Conservation (phyloP, 1,284 basidiomycete genomes). For the Malassezia japonica region DNA sequence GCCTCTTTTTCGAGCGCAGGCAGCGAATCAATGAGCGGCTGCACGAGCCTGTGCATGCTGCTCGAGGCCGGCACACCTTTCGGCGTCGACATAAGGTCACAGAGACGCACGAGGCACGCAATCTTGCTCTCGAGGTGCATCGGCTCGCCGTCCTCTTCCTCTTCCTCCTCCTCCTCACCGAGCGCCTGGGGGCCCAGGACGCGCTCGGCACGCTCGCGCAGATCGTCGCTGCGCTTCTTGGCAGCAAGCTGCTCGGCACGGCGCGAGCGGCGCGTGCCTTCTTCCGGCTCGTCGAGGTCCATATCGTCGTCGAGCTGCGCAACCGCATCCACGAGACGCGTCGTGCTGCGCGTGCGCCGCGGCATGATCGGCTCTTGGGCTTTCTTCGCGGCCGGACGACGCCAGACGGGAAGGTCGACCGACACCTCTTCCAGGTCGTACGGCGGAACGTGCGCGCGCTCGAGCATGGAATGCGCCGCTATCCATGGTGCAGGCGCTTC, state of each 20-base stretch:
- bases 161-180: background rate
- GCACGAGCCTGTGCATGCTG: slow-evolving; percentile 6
- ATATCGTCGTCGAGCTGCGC: slow-evolving; percentile 1
- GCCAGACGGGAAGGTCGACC: background rate
- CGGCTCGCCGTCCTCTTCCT: background rate
- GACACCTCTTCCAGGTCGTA: slow-evolving; percentile 2
- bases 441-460: background rate
- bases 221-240: background rate
- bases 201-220: slow-evolving; percentile 1
- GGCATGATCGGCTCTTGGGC: background rate
- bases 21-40: slow-evolving; percentile 1
- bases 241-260: slow-evolving; percentile 8
- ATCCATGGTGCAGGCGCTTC: slow-evolving; percentile 7
- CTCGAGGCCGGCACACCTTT: background rate
- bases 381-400: background rate
- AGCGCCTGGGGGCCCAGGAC: background rate
- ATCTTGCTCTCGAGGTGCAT: slow-evolving; percentile 12
- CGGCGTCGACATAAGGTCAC: slow-evolving; percentile 5
- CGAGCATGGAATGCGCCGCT: background rate
- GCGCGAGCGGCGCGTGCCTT: slow-evolving; percentile 7
- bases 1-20: background rate
- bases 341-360: slow-evolving; percentile 14
- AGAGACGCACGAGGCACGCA: slow-evolving; percentile 11
- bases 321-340: slow-evolving; percentile 8
- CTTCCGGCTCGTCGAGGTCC: background rate